Evolutionary conservation across 257 asterid species (phyloP).

Genomic region (Pogostemon cablin): DNA sequence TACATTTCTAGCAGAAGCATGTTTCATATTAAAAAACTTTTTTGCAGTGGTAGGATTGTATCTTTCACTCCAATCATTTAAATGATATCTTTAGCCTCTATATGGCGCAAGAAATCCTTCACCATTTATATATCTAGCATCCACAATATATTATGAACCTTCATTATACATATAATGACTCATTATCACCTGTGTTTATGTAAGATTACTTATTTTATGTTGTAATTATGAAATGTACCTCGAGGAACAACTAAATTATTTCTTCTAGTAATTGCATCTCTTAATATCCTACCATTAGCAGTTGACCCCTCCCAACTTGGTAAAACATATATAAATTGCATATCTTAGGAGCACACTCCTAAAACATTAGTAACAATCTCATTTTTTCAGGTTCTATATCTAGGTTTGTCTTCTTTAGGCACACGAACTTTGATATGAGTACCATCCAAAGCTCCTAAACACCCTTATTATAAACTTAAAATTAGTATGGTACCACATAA

Average conservation of each 20-base stretch:
- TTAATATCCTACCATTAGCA: not conserved
- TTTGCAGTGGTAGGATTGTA: not conserved
- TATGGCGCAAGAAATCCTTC: constrained; percentile 32
- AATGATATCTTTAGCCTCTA: constrained; percentile 13
- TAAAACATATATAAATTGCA: not conserved
- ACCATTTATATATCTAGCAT: not conserved
- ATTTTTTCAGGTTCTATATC: constrained; percentile 16
- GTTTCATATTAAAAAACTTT: not conserved
- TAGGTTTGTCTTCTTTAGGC: not conserved
- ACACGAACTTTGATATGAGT: constrained; percentile 14
- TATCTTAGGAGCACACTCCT: not conserved
- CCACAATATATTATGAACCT: not conserved
- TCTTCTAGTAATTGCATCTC: constrained; percentile 1
- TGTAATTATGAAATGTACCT: not conserved
- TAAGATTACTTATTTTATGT: not conserved
- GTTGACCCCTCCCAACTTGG: not conserved
- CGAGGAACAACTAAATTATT: not conserved
- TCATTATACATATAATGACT: not conserved
- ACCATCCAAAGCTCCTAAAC: too few species aligned
- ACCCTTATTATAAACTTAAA: not conserved
- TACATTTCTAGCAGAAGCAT: not conserved
- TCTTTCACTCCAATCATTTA: constrained; percentile 19
- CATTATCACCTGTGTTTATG: not conserved
- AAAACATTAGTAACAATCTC: constrained; percentile 24
- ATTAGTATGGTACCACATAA: not conserved